Conservation (phyloP, 495 filamentous ascomycete species). For the Talaromyces borbonicus region DNA sequence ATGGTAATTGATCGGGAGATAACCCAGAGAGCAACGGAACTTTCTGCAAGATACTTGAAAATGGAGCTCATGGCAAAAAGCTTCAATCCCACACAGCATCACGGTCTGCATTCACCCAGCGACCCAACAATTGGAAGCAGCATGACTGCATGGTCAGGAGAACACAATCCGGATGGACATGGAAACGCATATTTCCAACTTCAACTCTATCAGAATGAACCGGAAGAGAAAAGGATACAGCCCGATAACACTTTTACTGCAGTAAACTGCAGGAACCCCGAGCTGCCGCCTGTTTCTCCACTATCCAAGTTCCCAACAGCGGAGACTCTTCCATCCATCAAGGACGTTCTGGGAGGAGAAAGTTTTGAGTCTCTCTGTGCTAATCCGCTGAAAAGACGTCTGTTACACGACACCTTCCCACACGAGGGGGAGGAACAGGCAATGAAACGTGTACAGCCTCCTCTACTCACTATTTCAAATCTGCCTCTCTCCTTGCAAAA, state of each 20-base stretch:
- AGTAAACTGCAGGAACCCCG: neutral
- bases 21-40: conserved; percentile 42
- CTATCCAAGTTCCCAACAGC: neutral
- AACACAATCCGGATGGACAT: neutral
- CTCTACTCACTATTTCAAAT: neutral
- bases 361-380: neutral
- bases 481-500: neutral
- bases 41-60: conserved; percentile 39
- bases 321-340: neutral
- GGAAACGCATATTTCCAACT: no score
- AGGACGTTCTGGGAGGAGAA: neutral
- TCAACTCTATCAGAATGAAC: no score
- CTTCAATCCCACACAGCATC: neutral
- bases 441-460: neutral
- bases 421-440: neutral
- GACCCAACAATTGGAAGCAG: no score
- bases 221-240: no score
- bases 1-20: conserved; percentile 61
- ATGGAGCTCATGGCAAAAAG: conserved; percentile 17
- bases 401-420: neutral
- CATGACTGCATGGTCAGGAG: no score
- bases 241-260: neutral
- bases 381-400: conserved; percentile 1
- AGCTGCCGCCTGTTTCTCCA: neutral
- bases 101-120: no score